These are phyloP conservation scores for Botrytis medusae DNA, from an alignment of 2,329 filamentous ascomycete genomes.

Conservation along the genomic window DNA sequence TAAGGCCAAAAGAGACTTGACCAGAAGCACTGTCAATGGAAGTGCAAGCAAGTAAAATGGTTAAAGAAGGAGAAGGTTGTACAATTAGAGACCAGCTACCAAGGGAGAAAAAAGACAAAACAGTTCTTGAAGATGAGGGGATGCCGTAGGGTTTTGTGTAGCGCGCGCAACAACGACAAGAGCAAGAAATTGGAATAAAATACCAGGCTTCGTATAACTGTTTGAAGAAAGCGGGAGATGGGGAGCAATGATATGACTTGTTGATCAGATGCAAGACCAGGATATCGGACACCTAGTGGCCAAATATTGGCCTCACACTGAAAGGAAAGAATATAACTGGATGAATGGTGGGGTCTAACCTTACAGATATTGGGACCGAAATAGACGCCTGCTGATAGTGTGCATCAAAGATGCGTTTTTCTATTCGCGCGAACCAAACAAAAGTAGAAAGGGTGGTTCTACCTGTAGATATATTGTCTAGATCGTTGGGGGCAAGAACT, in stretches of 20 bases:
- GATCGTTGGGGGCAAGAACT: conserved; percentile 24
- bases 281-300: conserved; percentile 23
- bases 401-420: conserved; percentile 16
- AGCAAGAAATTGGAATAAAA: conserved; percentile 35
- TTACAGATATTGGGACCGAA: conserved; percentile 29
- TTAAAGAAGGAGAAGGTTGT: conserved; percentile 35
- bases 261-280: conserved; percentile 21
- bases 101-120: conserved; percentile 29
- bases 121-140: conserved; percentile 34
- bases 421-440: conserved; percentile 4
- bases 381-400: conserved; percentile 36
- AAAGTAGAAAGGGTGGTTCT: conserved; percentile 13
- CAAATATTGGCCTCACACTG: conserved; percentile 26
- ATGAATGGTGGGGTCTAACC: conserved; percentile 23
- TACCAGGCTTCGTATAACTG: conserved; percentile 33
- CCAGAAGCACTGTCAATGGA: conserved; percentile 16
- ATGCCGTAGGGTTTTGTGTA: conserved; percentile 37
- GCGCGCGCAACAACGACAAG: conserved; percentile 33
- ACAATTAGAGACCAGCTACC: conserved; percentile 41
- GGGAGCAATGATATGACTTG: conserved; percentile 32
- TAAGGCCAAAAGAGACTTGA: conserved; percentile 18
- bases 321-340: conserved; percentile 31
- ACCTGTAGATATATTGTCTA: conserved; percentile 22
- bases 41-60: conserved; percentile 26
- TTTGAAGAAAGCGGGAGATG: conserved; percentile 31